Conservation (phyloP, 2,329 filamentous ascomycete species). For the Ophiostoma novo-ulmi region DNA sequence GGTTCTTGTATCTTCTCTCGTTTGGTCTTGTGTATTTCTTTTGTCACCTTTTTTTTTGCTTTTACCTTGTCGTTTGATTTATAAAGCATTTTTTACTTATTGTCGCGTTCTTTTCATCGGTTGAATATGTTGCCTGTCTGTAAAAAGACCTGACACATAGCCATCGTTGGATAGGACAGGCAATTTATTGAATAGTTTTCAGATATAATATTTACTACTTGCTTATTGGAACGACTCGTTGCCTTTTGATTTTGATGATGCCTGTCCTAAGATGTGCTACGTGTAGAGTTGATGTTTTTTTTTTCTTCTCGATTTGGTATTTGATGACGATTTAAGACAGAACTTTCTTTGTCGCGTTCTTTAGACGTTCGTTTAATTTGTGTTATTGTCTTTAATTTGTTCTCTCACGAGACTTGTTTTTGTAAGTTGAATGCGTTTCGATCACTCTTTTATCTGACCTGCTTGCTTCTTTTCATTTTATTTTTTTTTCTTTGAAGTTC, state of each 20-base stretch:
- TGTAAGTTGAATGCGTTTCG: no score
- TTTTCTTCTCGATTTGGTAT: no score
- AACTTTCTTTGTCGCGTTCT: no score
- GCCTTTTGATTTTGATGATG: neutral
- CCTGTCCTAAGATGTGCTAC: neutral
- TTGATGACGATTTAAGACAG: no score
- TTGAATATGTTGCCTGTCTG: slow-evolving; percentile 2
- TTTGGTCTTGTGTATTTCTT: neutral
- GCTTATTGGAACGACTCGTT: neutral
- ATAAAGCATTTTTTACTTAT: slow-evolving; percentile 22
- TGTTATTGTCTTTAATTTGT: no score
- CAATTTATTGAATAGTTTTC: slow-evolving; percentile 8
- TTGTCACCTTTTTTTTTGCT: slow-evolving; percentile 13
- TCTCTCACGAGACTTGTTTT: no score
- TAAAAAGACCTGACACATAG: neutral
- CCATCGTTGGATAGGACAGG: neutral
- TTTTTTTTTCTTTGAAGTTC: no score
- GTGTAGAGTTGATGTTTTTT: no score
- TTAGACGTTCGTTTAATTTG: no score
- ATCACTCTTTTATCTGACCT: no score
- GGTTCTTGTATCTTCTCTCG: neutral
- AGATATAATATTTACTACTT: slow-evolving; percentile 6
- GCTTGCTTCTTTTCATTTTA: no score
- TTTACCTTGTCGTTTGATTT: slow-evolving; percentile 19
- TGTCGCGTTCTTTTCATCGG: slow-evolving; percentile 2